Conservation (phyloP, 2,329 filamentous ascomycete genomes). For the Monilinia laxa region DNA sequence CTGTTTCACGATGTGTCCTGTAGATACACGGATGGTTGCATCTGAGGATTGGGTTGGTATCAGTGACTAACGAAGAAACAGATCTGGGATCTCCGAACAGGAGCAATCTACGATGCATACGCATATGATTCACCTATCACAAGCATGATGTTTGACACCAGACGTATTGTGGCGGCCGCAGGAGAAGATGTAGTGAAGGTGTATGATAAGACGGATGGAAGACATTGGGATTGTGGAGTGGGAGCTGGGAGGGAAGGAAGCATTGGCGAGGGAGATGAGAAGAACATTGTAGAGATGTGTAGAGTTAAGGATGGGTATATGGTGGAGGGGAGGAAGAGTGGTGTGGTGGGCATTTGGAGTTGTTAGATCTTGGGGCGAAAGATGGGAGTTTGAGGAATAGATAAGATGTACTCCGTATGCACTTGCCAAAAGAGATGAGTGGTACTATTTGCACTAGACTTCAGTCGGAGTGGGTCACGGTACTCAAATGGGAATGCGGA, state of each 20-base stretch:
- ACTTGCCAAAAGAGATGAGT: background rate
- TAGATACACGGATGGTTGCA: background rate
- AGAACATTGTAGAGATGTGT: slow-evolving; percentile 76
- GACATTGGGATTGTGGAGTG: slow-evolving; percentile 94
- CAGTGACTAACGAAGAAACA: slow-evolving; percentile 45
- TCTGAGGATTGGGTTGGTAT: background rate
- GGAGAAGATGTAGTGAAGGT: slow-evolving; percentile 95
- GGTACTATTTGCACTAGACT: background rate
- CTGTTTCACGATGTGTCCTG: too few relatives aligned
- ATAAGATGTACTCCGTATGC: background rate
- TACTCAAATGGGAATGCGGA: background rate
- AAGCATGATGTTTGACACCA: slow-evolving; percentile 94
- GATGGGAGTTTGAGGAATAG: background rate
- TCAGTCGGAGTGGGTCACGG: background rate
- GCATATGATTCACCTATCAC: slow-evolving; percentile 91
- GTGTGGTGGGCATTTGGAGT: slow-evolving; percentile 87
- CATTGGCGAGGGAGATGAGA: slow-evolving; percentile 48
- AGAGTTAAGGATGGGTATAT: slow-evolving; percentile 92
- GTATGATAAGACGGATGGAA: slow-evolving; percentile 94
- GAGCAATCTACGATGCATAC: slow-evolving; percentile 92
- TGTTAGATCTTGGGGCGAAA: slow-evolving; percentile 50
- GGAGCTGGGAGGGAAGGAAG: slow-evolving; percentile 63
- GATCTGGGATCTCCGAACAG: slow-evolving; percentile 98
- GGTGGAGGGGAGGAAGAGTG: slow-evolving; percentile 84
- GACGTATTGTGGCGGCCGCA: slow-evolving; percentile 85